A percentile compares a stretch with the other conserved stretches of the same genome.
Conservation (phyloP, 2,329 filamentous ascomycete species). For the Aspergillus latus region DNA sequence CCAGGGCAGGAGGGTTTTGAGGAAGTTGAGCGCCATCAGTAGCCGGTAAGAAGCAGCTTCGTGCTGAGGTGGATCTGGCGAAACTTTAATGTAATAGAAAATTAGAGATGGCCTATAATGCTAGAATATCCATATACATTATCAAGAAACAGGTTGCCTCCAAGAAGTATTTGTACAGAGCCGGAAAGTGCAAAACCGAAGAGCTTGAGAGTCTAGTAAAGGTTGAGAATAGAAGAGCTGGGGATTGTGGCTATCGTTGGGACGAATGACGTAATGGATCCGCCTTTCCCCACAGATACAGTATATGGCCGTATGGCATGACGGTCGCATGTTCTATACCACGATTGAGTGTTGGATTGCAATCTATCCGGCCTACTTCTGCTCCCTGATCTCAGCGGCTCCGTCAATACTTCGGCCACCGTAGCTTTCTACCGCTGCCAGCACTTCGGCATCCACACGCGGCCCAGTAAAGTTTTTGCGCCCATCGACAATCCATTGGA, state of each 20-base stretch:
- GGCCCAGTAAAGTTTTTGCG: background rate
- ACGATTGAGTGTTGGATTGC: too few relatives aligned
- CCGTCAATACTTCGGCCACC: background rate
- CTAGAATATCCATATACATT: background rate
- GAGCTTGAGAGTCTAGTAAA: background rate
- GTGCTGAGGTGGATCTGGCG: background rate
- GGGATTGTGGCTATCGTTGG: constrained; percentile 5
- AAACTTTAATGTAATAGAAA: too few relatives aligned
- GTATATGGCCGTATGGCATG: background rate
- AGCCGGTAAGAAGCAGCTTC: constrained; percentile 1
- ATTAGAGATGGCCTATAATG: background rate
- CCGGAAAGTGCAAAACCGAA: too few relatives aligned
- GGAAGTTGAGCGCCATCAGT: constrained; percentile 6
- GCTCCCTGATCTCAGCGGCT: too few relatives aligned
- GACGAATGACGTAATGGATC: constrained; percentile 5
- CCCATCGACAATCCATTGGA: background rate
- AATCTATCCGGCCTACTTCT: too few relatives aligned
- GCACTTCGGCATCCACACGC: background rate
- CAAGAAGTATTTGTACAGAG: too few relatives aligned
- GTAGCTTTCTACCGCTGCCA: too few relatives aligned
- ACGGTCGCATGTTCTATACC: background rate
- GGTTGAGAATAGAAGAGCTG: background rate
- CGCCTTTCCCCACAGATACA: background rate
- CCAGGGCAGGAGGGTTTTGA: constrained; percentile 27
- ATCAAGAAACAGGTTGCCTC: too few relatives aligned